Evolutionary conservation across 306 rosid species (phyloP).

Genomic region (Calophaca sinica): DNA sequence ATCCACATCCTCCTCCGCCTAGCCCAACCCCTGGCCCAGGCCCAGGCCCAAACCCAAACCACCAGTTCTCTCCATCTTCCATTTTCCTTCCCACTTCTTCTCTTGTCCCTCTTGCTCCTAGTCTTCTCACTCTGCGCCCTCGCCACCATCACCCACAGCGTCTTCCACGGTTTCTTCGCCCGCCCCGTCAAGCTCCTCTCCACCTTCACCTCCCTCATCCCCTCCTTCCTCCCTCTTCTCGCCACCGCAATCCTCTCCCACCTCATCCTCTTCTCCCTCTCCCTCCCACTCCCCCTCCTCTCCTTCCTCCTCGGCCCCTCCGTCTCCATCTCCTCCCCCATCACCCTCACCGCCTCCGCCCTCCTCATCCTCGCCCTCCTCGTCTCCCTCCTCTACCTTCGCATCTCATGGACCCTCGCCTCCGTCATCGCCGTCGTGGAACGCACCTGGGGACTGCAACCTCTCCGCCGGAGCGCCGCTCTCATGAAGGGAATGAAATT

Average conservation of each 20-base stretch:
- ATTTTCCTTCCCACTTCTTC: conserved; percentile 28
- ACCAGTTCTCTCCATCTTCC: neutral
- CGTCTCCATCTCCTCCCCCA: conserved; percentile 46
- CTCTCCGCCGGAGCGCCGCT: conserved; percentile 56
- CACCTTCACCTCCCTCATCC: conserved; percentile 52
- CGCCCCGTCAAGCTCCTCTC: conserved; percentile 74
- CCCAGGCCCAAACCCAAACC: neutral
- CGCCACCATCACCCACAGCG: conserved; percentile 72
- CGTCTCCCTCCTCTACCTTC: conserved; percentile 50
- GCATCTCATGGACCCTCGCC: conserved; percentile 59
- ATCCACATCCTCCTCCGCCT: conserved; percentile 44
- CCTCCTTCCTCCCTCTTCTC: conserved; percentile 59
- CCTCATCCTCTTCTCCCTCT: conserved; percentile 31
- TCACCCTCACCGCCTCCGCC: conserved; percentile 13
- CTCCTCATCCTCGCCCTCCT: neutral
- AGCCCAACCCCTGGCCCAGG: neutral
- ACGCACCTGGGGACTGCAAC: conserved; percentile 53
- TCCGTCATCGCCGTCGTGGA: conserved; percentile 59
- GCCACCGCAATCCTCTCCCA: conserved; percentile 45
- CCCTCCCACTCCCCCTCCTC: conserved; percentile 23
- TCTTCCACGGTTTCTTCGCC: conserved; percentile 79
- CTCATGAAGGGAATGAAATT: conserved; percentile 57
- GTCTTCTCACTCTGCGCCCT: conserved; percentile 56
- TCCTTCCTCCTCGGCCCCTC: conserved; percentile 21
- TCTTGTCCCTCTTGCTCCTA: conserved; percentile 49